Base-by-base conservation (phyloP, 2,329 filamentous ascomycete genomes). In the Ophiostoma perfectum region DNA sequence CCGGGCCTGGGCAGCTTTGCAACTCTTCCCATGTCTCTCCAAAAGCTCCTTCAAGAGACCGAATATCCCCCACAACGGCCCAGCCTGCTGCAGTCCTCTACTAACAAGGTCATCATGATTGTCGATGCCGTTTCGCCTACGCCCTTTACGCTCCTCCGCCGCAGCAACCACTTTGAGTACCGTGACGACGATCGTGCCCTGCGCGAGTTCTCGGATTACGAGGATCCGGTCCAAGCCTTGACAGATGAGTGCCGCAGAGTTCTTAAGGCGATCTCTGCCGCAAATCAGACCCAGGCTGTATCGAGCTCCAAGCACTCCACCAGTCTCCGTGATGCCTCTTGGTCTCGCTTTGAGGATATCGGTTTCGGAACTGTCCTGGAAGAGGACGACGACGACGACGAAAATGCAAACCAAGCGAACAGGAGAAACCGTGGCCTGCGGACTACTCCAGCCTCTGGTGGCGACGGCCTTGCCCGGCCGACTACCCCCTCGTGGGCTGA, bases 401-500 rank as follows among this genome's bases (percentile, higher is more conserved):
- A 88, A 2, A 36, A 38, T 41, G 77, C 75, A 36, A 65, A 78
- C 38, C 76, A 80, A 42, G 73, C 77, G 18, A 76, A 78, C 66
- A 78, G 78, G 68, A 80, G 81, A 68, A 74, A 75, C 14, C 76
- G 75, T 58, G 74, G 74, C 8, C 77, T 96, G 49, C 84, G 87
- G 69, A 85, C 84, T 14, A 86, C 86, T 5, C 87, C 92, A 16
- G 84, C 86, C 5, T 91, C 91, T 9, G 86, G 86, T 66, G 84
- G 78, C n/a, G 84, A 84, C 60, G 86, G 89, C 69, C 78, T 90
- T 63, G 92, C 86, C 47, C 86, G 95, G 69, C 95, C 95, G 1
- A 98, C 93, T 0, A 99, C 95, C 0, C 95, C 95, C 0, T 98
- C 95, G 0, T 99, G 95, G 95, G 95, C 95, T 3, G 95, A 99